These are phyloP conservation scores for Centella asiatica DNA, from an alignment of 129 eudicot species.

Conservation along the genomic window DNA sequence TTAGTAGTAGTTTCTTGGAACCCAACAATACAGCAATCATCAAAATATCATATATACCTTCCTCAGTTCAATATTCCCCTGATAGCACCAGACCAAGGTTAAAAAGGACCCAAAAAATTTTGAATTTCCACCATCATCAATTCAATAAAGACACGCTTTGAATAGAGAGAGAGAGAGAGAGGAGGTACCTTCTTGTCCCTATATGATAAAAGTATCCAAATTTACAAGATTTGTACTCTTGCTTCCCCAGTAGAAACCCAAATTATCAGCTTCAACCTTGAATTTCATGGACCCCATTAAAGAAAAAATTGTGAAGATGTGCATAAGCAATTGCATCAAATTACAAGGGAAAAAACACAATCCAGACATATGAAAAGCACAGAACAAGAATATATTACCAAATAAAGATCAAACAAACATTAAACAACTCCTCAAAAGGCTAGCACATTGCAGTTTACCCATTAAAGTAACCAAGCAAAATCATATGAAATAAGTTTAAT, in stretches of 20 bases:
- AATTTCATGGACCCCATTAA: neutral
- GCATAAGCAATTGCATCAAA: neutral
- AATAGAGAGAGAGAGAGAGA: neutral
- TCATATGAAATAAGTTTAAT: no score
- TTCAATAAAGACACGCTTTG: neutral
- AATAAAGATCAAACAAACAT: no score
- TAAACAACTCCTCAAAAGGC: no score
- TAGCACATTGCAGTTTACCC: no score
- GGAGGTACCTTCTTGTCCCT: neutral
- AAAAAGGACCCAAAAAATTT: no score
- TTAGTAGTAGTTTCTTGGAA: neutral
- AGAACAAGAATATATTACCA: no score
- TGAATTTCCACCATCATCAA: no score
- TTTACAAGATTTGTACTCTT: neutral
- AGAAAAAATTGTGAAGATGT: neutral
- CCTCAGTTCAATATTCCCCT: slow-evolving; percentile 5
- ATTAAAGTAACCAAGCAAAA: no score
- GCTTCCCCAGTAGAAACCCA: neutral
- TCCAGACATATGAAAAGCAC: no score
- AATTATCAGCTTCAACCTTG: neutral
- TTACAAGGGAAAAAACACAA: no score
- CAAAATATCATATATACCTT: neutral
- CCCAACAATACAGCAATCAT: neutral
- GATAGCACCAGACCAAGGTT: slow-evolving; percentile 1
- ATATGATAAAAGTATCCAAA: neutral